Evolutionary conservation across 805 yeast genomes (phyloP).

Genomic region (Spencermartinsiella europaea): DNA sequence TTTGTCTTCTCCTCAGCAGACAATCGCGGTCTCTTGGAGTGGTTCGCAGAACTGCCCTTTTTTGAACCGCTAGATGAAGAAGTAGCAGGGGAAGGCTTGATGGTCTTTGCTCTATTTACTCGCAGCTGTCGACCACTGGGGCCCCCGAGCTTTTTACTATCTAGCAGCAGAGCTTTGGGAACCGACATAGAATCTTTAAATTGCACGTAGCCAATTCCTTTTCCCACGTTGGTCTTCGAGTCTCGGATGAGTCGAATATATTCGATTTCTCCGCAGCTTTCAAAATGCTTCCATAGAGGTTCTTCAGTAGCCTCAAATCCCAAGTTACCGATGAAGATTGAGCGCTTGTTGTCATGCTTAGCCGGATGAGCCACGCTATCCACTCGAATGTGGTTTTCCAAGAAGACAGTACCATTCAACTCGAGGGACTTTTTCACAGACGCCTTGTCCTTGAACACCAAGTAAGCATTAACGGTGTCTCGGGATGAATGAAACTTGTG

Average conservation of each 20-base stretch:
- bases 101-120: constrained; percentile 61
- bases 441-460: constrained; percentile 60
- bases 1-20: constrained; percentile 67
- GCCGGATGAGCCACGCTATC: constrained; percentile 93
- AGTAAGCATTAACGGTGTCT: constrained; percentile 81
- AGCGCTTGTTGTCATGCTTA: constrained; percentile 73
- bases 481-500: constrained; percentile 71
- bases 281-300: constrained; percentile 76
- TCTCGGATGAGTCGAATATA: constrained; percentile 89
- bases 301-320: constrained; percentile 94
- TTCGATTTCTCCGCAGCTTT: constrained; percentile 64
- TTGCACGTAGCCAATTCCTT: constrained; percentile 96
- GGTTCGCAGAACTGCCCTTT: constrained; percentile 11
- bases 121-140: constrained; percentile 57
- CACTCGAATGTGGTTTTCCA: constrained; percentile 74
- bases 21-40: constrained; percentile 34
- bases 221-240: constrained; percentile 88
- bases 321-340: constrained; percentile 88
- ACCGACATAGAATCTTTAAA: constrained; percentile 64
- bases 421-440: constrained; percentile 40
- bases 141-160: constrained; percentile 54
- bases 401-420: constrained; percentile 64
- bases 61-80: neutral
- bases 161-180: constrained; percentile 70
- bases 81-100: constrained; percentile 8